Percentiles rank a stretch among this genome's conserved stretches.
phyloP scores from a whole-genome alignment of 192 early-diverging fungal genomes.

The Oehlia diaphana region DNA sequence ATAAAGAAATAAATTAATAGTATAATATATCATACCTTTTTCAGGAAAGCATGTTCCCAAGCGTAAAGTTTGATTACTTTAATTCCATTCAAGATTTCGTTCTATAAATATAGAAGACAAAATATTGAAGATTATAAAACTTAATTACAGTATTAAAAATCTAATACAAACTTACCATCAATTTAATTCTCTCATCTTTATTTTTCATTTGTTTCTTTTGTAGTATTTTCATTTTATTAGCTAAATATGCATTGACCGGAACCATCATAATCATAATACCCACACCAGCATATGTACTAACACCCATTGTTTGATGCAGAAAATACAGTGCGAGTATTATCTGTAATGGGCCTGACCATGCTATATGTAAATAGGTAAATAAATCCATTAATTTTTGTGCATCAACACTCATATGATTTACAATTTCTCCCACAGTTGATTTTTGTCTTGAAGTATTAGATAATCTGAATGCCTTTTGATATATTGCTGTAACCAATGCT shows the following conservation, averaged over 20 bases:
- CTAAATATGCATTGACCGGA: conserved; percentile 73
- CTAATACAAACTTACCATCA: conserved; percentile 25
- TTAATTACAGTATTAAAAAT: neutral
- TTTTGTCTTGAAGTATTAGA: conserved; percentile 76
- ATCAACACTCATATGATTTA: conserved; percentile 69
- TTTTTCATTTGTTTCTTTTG: conserved; percentile 85
- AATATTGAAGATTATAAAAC: too few species aligned
- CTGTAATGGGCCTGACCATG: conserved; percentile 78
- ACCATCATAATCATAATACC: conserved; percentile 78
- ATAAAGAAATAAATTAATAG: neutral
- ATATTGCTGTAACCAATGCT: conserved; percentile 79
- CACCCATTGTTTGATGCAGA: conserved; percentile 79
- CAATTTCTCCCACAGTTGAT: conserved; percentile 65
- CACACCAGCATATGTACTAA: conserved; percentile 83
- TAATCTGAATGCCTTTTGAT: conserved; percentile 79
- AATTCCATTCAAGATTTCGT: conserved; percentile 89
- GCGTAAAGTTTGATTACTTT: conserved; percentile 97
- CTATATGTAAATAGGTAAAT: conserved; percentile 69
- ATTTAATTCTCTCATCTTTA: conserved; percentile 56
- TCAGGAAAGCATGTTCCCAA: conserved; percentile 82
- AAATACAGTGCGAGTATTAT: conserved; percentile 73
- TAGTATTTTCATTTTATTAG: conserved; percentile 61
- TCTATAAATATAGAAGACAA: conserved; percentile 28
- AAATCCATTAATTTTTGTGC: conserved; percentile 63
- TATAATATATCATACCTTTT: conserved; percentile 51